Evolutionary conservation across 2,329 filamentous ascomycete genomes (phyloP).

Genomic region (Aureobasidium sp.): DNA sequence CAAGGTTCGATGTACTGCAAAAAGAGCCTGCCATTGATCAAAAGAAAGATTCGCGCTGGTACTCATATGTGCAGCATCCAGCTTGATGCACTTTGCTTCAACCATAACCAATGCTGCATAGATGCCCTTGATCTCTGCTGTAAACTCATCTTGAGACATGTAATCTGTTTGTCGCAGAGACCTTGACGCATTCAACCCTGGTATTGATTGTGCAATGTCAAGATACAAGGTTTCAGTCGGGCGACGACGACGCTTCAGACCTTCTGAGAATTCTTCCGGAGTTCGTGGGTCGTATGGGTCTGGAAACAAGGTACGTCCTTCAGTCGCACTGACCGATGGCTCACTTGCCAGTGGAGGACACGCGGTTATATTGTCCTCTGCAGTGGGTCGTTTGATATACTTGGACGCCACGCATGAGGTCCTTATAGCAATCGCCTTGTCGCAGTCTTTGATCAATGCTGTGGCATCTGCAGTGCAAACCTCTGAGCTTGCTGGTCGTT

Average conservation of each 20-base stretch:
- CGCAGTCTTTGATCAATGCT: neutral
- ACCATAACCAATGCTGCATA: constrained; percentile 81
- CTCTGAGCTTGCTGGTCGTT: constrained; percentile 9
- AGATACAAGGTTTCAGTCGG: neutral
- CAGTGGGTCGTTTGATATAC: neutral
- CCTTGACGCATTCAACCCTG: neutral
- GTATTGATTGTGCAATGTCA: constrained; percentile 2
- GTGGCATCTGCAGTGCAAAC: neutral
- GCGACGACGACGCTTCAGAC: neutral
- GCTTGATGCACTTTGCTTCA: constrained; percentile 78
- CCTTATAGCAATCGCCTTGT: neutral
- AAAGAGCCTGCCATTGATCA: constrained; percentile 78
- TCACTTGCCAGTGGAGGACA: neutral
- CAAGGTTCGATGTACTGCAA: constrained; percentile 68
- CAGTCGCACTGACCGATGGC: neutral
- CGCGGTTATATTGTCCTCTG: neutral
- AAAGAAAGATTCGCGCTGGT: constrained; percentile 43
- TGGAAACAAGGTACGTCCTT: neutral
- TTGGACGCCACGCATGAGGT: neutral
- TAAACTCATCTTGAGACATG: constrained; percentile 71
- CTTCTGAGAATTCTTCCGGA: neutral
- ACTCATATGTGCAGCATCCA: constrained; percentile 58
- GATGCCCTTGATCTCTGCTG: constrained; percentile 74
- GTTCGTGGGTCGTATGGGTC: neutral
- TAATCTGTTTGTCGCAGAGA: constrained; percentile 39